Evolutionary conservation across 768 basidiomycete genomes (phyloP).

Genomic region (Termitomyces sp.): DNA sequence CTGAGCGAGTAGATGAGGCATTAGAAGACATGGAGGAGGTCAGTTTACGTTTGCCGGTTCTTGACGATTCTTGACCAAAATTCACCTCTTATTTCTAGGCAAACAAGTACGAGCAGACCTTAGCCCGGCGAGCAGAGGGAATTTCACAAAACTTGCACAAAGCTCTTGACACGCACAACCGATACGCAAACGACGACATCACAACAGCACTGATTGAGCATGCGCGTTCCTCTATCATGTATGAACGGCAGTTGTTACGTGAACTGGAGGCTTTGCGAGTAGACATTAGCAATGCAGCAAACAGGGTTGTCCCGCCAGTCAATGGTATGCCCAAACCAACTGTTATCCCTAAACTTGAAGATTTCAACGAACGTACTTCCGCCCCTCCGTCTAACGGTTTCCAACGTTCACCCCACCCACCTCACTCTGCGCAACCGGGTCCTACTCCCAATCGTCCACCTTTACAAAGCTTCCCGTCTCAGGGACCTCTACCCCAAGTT

Average conservation of each 20-base stretch:
- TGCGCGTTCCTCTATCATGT: conserved; percentile 87
- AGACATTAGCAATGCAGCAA: conserved; percentile 68
- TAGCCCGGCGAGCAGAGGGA: conserved; percentile 83
- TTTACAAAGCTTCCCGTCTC: conserved; percentile 22
- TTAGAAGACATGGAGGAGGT: conserved; percentile 93
- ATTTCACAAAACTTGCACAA: conserved; percentile 93
- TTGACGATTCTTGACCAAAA: background rate
- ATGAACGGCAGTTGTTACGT: conserved; percentile 82
- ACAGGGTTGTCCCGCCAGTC: conserved; percentile 47
- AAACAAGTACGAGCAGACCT: conserved; percentile 80
- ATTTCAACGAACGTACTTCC: conserved; percentile 37
- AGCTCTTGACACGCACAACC: conserved; percentile 80
- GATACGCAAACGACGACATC: conserved; percentile 87
- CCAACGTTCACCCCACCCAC: conserved; percentile 28
- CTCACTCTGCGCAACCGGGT: conserved; percentile 28
- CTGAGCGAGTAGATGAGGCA: conserved; percentile 87
- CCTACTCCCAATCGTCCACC: conserved; percentile 18
- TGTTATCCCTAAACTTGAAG: conserved; percentile 62
- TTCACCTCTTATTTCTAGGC: conserved; percentile 50
- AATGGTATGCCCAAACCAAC: conserved; percentile 59
- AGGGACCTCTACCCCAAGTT: conserved; percentile 17
- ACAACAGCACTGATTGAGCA: conserved; percentile 90
- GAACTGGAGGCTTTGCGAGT: conserved; percentile 83
- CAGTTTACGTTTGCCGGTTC: conserved; percentile 8
- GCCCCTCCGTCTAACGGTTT: conserved; percentile 29